Conservation (phyloP, 1,139 yeast species). For the Protomyces gravidus region DNA sequence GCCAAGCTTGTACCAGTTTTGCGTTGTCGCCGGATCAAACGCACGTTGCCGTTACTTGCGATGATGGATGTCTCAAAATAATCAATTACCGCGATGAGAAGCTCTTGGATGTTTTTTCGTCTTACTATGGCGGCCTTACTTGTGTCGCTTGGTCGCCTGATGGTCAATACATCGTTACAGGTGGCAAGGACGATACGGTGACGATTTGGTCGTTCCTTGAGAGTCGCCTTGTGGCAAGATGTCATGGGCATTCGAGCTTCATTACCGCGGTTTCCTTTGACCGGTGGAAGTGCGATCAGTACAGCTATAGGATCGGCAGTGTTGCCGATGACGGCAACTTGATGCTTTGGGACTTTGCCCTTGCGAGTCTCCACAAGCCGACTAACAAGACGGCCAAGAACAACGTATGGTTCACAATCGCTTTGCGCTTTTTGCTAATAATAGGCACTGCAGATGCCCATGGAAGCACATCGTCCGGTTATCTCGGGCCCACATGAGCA, state of each 20-base stretch:
- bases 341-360: conserved; percentile 69
- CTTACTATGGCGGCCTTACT: conserved; percentile 65
- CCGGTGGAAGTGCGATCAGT: conserved; percentile 41
- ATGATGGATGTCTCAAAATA: conserved; percentile 62
- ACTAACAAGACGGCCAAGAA: conserved; percentile 16
- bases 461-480: conserved; percentile 2
- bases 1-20: conserved; percentile 54
- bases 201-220: conserved; percentile 40
- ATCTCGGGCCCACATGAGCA: conserved; percentile 19
- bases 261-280: conserved; percentile 52
- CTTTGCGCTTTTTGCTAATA: neutral
- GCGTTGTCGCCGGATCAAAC: conserved; percentile 49
- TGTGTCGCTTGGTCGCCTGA: conserved; percentile 61
- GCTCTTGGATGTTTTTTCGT: conserved; percentile 58
- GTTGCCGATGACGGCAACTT: conserved; percentile 70
- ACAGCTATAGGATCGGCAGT: conserved; percentile 55
- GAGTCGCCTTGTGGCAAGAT: conserved; percentile 41
- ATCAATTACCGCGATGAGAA: conserved; percentile 51
- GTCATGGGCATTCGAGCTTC: conserved; percentile 68
- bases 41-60: conserved; percentile 53
- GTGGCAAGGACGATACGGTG: conserved; percentile 49
- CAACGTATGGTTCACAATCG: neutral
- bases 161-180: conserved; percentile 54
- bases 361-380: conserved; percentile 49
- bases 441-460: conserved; percentile 30